Conservation (phyloP, 257 asterid species). For the Ballota nigra region DNA sequence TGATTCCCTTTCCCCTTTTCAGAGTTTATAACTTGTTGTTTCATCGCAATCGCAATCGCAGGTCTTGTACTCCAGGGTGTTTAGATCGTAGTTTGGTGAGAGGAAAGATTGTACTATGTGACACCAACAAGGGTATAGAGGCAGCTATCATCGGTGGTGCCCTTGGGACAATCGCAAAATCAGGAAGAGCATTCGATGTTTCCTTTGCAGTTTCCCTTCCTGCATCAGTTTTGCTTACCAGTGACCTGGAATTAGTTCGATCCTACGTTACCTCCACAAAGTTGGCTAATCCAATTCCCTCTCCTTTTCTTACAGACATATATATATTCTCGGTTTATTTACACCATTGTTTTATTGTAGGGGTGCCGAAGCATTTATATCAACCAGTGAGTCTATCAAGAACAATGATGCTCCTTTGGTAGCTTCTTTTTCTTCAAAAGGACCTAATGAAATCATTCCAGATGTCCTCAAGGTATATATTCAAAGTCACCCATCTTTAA, state of each 20-base stretch:
- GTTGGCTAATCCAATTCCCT: slow-evolving; percentile 1
- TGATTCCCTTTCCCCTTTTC: background rate
- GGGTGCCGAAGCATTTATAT: slow-evolving; percentile 17
- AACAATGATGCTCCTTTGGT: slow-evolving; percentile 25
- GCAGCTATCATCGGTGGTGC: slow-evolving; percentile 20
- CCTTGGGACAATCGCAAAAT: slow-evolving; percentile 16
- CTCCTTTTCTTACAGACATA: background rate
- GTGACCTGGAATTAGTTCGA: slow-evolving; percentile 5
- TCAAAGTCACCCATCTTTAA: background rate
- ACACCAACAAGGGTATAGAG: background rate
- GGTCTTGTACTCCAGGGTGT: slow-evolving; percentile 23
- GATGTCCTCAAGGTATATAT: slow-evolving; percentile 24
- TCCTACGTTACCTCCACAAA: slow-evolving; percentile 16
- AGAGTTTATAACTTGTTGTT: too few relatives aligned
- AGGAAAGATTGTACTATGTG: slow-evolving; percentile 43
- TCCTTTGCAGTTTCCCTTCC: slow-evolving; percentile 27
- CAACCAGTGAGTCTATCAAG: slow-evolving; percentile 21
- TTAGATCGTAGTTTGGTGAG: slow-evolving; percentile 21
- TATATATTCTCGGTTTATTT: background rate
- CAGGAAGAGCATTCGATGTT: background rate
- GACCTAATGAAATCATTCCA: slow-evolving; percentile 23
- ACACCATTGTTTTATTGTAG: background rate
- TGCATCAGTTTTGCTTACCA: slow-evolving; percentile 3
- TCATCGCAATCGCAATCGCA: too few relatives aligned
- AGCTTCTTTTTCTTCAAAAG: slow-evolving; percentile 30